Evolutionary conservation across 805 yeast genomes (phyloP).

Genomic region (Teunomyces panamensis): DNA sequence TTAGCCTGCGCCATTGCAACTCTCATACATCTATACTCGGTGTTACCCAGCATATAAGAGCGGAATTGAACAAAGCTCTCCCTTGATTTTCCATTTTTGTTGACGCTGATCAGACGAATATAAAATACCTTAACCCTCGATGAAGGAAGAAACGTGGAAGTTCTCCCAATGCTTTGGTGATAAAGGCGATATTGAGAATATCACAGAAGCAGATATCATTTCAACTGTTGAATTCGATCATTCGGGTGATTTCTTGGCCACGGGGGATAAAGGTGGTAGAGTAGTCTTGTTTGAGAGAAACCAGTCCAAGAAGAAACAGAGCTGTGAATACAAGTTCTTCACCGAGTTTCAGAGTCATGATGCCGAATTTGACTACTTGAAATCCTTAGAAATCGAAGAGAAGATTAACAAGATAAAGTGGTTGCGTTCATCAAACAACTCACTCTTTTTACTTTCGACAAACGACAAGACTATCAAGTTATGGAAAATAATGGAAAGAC

Average conservation of each 20-base stretch:
- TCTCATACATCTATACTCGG: neutral
- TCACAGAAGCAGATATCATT: slow-evolving; percentile 95
- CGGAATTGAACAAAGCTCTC: slow-evolving; percentile 1
- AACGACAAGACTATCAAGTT: slow-evolving; percentile 98
- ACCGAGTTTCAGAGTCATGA: slow-evolving; percentile 98
- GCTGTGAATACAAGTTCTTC: slow-evolving; percentile 89
- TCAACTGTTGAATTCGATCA: slow-evolving; percentile 96
- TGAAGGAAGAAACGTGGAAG: slow-evolving; percentile 55
- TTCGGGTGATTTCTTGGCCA: slow-evolving; percentile 92
- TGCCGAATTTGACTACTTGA: slow-evolving; percentile 95
- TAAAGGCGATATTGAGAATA: slow-evolving; percentile 92
- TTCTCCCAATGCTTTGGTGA: slow-evolving; percentile 98
- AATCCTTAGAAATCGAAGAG: slow-evolving; percentile 95
- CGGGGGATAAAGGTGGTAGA: slow-evolving; percentile 98
- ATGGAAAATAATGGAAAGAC: slow-evolving; percentile 94
- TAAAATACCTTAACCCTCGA: neutral
- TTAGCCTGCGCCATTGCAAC: neutral
- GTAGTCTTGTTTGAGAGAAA: slow-evolving; percentile 94
- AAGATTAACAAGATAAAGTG: slow-evolving; percentile 97
- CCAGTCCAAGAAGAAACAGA: slow-evolving; percentile 55
- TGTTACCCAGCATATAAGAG: slow-evolving; percentile 1
- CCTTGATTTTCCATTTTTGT: neutral
- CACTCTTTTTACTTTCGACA: slow-evolving; percentile 87
- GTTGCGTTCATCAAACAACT: slow-evolving; percentile 83
- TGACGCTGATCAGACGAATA: slow-evolving; percentile 1